Conservation (phyloP, 805 yeast genomes). For the Wickerhamiella dianesei region DNA sequence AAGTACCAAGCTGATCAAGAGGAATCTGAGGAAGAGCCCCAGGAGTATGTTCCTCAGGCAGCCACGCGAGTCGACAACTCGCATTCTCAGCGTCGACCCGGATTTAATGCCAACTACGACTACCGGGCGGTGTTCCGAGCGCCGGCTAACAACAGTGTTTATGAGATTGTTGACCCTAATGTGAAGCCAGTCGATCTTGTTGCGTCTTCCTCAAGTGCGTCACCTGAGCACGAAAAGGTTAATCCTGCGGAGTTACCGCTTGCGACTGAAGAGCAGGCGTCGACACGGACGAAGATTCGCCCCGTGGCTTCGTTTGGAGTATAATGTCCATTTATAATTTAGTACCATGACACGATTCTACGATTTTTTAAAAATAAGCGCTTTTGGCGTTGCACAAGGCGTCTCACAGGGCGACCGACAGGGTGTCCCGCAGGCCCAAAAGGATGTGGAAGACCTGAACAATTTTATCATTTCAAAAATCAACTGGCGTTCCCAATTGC, state of each 20-base stretch:
- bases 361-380: neutral
- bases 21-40: constrained; percentile 36
- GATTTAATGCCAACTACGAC: constrained; percentile 18
- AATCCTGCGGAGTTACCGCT: neutral
- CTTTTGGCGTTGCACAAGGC: no score
- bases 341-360: neutral
- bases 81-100: constrained; percentile 9
- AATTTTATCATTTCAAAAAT: no score
- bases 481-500: no score
- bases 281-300: neutral
- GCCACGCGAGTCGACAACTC: constrained; percentile 8
- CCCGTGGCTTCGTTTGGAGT: constrained; percentile 2
- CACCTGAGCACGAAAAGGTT: neutral
- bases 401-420: no score
- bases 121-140: constrained; percentile 6
- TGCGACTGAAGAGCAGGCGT: no score
- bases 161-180: constrained; percentile 20
- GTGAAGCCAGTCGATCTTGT: constrained; percentile 18
- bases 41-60: constrained; percentile 31
- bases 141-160: constrained; percentile 13
- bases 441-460: no score
- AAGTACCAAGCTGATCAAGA: constrained; percentile 61
- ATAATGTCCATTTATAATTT: neutral
- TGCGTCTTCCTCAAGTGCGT: constrained; percentile 1
- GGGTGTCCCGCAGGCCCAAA: no score